Conservation (phyloP, 176 grass and related monocot genomes). For the Aegilops speltoides region DNA sequence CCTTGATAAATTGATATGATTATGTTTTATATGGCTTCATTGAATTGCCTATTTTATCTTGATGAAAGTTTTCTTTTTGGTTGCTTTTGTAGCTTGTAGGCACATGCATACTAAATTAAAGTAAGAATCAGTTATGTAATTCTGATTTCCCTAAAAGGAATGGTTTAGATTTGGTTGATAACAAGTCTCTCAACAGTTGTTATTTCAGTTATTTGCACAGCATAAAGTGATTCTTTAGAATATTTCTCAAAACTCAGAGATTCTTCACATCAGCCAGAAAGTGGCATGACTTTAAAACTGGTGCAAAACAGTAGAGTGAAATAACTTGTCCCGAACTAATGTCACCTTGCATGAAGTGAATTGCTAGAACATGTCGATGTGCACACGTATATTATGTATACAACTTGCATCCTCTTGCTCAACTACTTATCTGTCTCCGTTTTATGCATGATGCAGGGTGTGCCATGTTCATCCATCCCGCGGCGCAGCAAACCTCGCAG, state of each 20-base stretch:
- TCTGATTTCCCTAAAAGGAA: background rate
- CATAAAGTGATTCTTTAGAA: conserved; percentile 7
- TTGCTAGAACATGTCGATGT: background rate
- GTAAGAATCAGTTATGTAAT: background rate
- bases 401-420: background rate
- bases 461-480: conserved; percentile 66
- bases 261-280: background rate
- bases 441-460: conserved; percentile 49
- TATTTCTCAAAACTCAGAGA: background rate
- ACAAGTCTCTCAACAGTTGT: background rate
- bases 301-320: background rate
- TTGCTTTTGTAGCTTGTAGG: conserved; percentile 4
- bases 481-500: conserved; percentile 68
- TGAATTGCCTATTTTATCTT: background rate
- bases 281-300: background rate
- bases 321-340: conserved; percentile 1
- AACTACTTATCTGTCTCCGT: conserved; percentile 15
- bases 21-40: background rate
- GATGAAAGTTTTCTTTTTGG: background rate
- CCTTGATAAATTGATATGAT: background rate
- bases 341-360: conserved; percentile 8
- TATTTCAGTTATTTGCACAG: conserved; percentile 20
- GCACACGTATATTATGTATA: background rate
- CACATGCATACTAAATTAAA: background rate
- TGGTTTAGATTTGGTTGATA: background rate